A percentile compares a stretch with the other conserved stretches of the same genome.
phyloP scores from a whole-genome alignment of 1,139 yeast species.

The Scheffersomyces titani region DNA sequence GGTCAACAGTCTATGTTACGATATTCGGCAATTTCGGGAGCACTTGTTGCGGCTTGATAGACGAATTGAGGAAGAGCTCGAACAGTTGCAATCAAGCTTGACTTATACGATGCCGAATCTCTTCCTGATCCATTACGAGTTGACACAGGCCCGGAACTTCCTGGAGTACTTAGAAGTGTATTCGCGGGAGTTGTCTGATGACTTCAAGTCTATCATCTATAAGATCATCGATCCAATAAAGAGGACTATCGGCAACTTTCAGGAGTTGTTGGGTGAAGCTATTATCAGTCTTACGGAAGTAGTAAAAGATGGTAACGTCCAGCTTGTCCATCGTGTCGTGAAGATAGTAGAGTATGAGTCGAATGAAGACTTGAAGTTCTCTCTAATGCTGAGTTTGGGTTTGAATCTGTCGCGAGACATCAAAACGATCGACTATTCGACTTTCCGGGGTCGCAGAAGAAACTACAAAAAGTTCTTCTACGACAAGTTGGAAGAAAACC shows the following conservation, averaged over 20 bases:
- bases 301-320: conserved; percentile 63
- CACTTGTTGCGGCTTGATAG: conserved; percentile 52
- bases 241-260: conserved; percentile 58
- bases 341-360: conserved; percentile 82
- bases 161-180: conserved; percentile 68
- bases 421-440: conserved; percentile 28
- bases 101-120: conserved; percentile 62
- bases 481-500: conserved; percentile 58
- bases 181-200: conserved; percentile 59
- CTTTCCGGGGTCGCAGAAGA: conserved; percentile 50
- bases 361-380: conserved; percentile 67
- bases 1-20: conserved; percentile 65
- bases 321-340: conserved; percentile 69
- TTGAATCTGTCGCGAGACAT: conserved; percentile 19
- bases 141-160: conserved; percentile 74
- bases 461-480: conserved; percentile 68
- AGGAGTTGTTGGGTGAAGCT: conserved; percentile 60
- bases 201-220: conserved; percentile 65
- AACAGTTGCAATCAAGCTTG: conserved; percentile 48
- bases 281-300: conserved; percentile 71
- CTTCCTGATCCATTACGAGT: conserved; percentile 64
- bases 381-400: conserved; percentile 48
- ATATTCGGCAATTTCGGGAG: conserved; percentile 57
- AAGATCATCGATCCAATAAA: conserved; percentile 59
- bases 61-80: conserved; percentile 56